Evolutionary conservation across 2,329 filamentous ascomycete species (phyloP).

Genomic region (Cryphonectria japonica): DNA sequence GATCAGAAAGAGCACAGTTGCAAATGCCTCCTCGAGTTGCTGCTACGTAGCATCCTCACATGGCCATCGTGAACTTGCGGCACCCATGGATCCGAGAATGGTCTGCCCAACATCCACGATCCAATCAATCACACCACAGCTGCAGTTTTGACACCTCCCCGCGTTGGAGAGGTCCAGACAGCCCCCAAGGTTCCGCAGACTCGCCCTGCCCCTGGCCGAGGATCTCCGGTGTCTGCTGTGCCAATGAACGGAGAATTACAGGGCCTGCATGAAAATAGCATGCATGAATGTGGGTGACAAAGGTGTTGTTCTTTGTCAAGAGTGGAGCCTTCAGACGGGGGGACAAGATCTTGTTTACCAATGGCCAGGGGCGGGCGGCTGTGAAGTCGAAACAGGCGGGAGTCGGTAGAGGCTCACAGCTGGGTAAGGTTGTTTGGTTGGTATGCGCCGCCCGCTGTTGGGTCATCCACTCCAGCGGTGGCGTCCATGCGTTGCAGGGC

Average conservation of each 20-base stretch:
- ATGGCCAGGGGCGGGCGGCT: conserved; percentile 3
- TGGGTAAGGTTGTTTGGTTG: background rate
- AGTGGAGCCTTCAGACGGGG: background rate
- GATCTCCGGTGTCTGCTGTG: conserved; percentile 2
- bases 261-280: conserved; percentile 15
- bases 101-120: background rate
- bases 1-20: background rate
- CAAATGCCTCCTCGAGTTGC: background rate
- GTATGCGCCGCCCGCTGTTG: background rate
- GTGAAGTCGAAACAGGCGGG: conserved; percentile 8
- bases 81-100: background rate
- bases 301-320: background rate
- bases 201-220: background rate
- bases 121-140: background rate
- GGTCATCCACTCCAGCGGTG: background rate
- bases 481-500: background rate
- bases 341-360: conserved; percentile 7
- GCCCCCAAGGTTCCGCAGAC: background rate
- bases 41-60: background rate
- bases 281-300: conserved; percentile 5
- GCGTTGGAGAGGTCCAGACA: background rate
- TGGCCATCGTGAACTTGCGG: background rate
- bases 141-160: conserved; percentile 6
- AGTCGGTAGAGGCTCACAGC: background rate
- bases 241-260: conserved; percentile 17